phyloP scores from a whole-genome alignment of 495 filamentous ascomycete genomes.

The Hypoxylon trugodes region DNA sequence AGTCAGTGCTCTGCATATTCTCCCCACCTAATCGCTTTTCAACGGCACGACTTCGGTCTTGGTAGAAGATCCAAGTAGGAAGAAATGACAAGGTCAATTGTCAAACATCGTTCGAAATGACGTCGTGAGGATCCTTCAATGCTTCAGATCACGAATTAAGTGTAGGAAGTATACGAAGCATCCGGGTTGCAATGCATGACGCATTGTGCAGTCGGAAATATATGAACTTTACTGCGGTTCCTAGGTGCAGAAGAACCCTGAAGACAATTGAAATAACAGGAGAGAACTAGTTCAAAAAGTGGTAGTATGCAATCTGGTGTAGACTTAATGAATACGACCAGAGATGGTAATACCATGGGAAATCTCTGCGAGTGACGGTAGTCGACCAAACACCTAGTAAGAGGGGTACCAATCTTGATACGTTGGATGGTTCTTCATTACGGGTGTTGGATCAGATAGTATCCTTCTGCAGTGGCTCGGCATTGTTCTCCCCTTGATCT shows the following conservation, averaged over 20 bases:
- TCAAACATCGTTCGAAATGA: conserved; percentile 6
- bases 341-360: conserved; percentile 16
- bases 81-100: not conserved
- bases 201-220: conserved; percentile 4
- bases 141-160: not conserved
- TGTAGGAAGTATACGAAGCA: too few species aligned
- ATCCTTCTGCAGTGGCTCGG: not conserved
- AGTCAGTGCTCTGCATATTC: conserved; percentile 34
- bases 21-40: conserved; percentile 20
- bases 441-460: conserved; percentile 15
- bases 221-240: not conserved
- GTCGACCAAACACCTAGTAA: conserved; percentile 16
- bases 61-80: conserved; percentile 7
- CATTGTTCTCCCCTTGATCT: conserved; percentile 25
- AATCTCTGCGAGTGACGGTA: conserved; percentile 32
- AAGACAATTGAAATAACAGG: conserved; percentile 1
- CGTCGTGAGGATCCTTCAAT: conserved; percentile 16
- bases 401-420: conserved; percentile 28
- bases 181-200: conserved; percentile 11
- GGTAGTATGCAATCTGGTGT: conserved; percentile 5
- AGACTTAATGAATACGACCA: conserved; percentile 9
- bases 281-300: not conserved
- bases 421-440: not conserved
- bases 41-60: conserved; percentile 32
- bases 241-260: not conserved